Evolutionary conservation across 2,329 filamentous ascomycete genomes (phyloP).

Genomic region (Colletotrichum liaoningense): DNA sequence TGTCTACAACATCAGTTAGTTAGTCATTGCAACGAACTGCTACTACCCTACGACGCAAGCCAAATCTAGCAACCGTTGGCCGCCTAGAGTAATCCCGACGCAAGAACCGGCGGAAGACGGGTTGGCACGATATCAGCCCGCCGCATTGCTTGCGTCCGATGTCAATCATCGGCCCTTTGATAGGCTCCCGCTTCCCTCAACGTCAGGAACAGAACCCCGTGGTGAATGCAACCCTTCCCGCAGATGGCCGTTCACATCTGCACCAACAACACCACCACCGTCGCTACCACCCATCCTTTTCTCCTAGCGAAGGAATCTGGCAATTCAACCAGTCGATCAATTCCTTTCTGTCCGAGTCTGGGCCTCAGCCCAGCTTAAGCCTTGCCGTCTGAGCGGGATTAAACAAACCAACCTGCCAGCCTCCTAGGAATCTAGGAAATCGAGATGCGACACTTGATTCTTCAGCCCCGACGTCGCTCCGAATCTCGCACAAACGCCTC

Average conservation of each 20-base stretch:
- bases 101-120: conserved; percentile 30
- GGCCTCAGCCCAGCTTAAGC: conserved; percentile 5
- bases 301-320: not conserved
- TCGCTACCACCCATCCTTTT: not conserved
- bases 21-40: conserved; percentile 1
- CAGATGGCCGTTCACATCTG: conserved; percentile 28
- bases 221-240: conserved; percentile 31
- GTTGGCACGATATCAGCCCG: conserved; percentile 25
- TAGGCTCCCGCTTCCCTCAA: conserved; percentile 24
- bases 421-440: not conserved
- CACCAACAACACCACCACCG: conserved; percentile 1
- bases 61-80: not conserved
- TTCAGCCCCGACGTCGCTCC: conserved; percentile 33
- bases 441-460: conserved; percentile 6
- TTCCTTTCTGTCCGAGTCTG: not conserved
- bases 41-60: conserved; percentile 7
- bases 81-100: conserved; percentile 12
- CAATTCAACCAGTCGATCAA: conserved; percentile 27
- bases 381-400: conserved; percentile 20
- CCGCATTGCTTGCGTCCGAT: conserved; percentile 27
- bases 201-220: conserved; percentile 25
- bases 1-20: conserved; percentile 20
- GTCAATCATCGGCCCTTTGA: conserved; percentile 16
- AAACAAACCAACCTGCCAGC: not conserved
- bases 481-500: conserved; percentile 32